These are phyloP conservation scores for Wickerhamomyces strasburgensis DNA, from an alignment of 805 yeast genomes.

Conservation along the genomic window DNA sequence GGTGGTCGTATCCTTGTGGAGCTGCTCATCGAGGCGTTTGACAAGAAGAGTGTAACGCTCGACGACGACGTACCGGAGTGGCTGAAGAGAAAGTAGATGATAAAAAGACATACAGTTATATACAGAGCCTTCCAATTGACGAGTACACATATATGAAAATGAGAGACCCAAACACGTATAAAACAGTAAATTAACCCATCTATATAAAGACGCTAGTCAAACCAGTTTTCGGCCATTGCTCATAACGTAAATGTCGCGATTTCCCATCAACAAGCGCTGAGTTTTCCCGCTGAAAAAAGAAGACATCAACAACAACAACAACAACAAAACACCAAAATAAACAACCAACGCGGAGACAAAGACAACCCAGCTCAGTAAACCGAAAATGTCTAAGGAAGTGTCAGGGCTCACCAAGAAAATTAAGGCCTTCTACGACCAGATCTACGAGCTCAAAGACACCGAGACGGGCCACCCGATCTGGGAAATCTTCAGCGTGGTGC, in stretches of 20 bases:
- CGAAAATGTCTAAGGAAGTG: slow-evolving; percentile 15
- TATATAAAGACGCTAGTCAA: too few species aligned
- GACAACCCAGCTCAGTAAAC: background rate
- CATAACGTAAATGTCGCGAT: too few species aligned
- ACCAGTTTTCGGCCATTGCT: too few species aligned
- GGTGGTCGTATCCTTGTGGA: slow-evolving; percentile 94
- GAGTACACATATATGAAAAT: too few species aligned
- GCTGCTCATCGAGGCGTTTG: slow-evolving; percentile 73
- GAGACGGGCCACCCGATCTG: slow-evolving; percentile 38
- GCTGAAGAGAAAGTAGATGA: slow-evolving; percentile 29
- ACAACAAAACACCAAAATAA: background rate
- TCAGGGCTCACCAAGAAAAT: slow-evolving; percentile 20
- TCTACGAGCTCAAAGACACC: slow-evolving; percentile 36
- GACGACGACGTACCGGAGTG: slow-evolving; percentile 45
- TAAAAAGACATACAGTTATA: too few species aligned
- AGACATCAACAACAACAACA: too few species aligned
- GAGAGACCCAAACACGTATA: too few species aligned
- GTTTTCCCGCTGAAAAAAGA: too few species aligned
- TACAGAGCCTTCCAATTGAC: too few species aligned
- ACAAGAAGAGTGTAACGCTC: slow-evolving; percentile 39
- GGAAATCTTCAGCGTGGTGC: slow-evolving; percentile 65
- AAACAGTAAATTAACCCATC: too few species aligned
- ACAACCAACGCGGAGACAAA: background rate
- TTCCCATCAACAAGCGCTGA: too few species aligned
- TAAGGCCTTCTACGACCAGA: slow-evolving; percentile 30